A percentile compares a stretch with the other conserved stretches of the same genome.
Evolutionary conservation across 1,139 yeast genomes (phyloP).

Genomic region (Geotrichum fermentans): DNA sequence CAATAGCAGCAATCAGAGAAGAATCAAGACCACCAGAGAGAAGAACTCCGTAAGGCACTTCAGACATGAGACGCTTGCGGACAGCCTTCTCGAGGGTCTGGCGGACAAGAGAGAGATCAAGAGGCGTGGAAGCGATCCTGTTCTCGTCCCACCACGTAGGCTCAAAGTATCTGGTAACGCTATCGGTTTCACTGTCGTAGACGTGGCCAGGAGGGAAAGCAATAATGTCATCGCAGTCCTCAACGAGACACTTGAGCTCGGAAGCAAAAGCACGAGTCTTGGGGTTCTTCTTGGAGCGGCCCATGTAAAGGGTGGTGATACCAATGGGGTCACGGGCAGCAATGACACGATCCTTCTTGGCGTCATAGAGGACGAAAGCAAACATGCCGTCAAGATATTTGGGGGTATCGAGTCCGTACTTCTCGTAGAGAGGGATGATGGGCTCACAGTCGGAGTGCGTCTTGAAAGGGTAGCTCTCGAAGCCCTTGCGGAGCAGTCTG

Average conservation of each 20-base stretch:
- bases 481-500: conserved; percentile 74
- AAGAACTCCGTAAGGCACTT: conserved; percentile 96
- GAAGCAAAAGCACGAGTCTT: conserved; percentile 83
- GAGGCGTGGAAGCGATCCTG: conserved; percentile 66
- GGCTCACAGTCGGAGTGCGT: conserved; percentile 96
- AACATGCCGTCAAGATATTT: conserved; percentile 95
- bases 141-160: conserved; percentile 93
- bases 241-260: conserved; percentile 87
- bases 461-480: conserved; percentile 66
- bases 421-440: conserved; percentile 83
- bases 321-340: conserved; percentile 99
- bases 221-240: conserved; percentile 84
- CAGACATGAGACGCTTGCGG: conserved; percentile 98
- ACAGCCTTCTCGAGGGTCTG: conserved; percentile 87
- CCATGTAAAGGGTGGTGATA: conserved; percentile 93
- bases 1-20: conserved; percentile 91
- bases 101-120: conserved; percentile 68
- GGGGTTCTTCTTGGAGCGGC: conserved; percentile 67
- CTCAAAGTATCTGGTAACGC: conserved; percentile 77
- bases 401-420: conserved; percentile 87
- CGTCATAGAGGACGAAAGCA: conserved; percentile 89
- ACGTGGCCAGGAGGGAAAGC: conserved; percentile 99
- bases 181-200: conserved; percentile 85
- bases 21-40: conserved; percentile 97
- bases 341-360: conserved; percentile 72